Evolutionary conservation across 2,329 filamentous ascomycete species (phyloP), one percentile per base, ranked within the genome.

Genomic region (Diaporthe citrichinensis): DNA sequence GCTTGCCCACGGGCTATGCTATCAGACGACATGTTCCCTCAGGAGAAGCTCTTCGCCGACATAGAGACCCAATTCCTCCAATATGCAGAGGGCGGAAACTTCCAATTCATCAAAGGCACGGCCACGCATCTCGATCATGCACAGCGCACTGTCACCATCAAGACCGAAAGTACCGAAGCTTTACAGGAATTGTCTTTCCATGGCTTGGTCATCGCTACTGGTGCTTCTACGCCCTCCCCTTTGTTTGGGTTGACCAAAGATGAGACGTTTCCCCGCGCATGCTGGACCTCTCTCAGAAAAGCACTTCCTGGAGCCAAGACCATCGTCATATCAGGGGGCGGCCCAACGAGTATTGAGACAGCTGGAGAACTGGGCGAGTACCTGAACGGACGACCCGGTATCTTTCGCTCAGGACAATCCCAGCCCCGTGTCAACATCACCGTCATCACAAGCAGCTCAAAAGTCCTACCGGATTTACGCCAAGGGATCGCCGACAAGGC

Each of bases 281-380:
- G 78, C 72, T 88, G 87, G 84, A 69, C 72, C 0, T 71, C 77
- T 1, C 86, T 90, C 73, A 85, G 87, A 2, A 75, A 80, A 25
- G 83, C 81, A 1, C 79, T 90, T 0, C 78, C 84, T 0, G 74
- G 71, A 1, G 85, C 86, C 0, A 86, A 84, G 36, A 83, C 69
- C 14, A 87, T 90, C 51, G 79, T 89, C 9, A 83, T 90, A 51
- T 81, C 81, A 3, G 86, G 86, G 41, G 86, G 85, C n/a, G 86
- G 86, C 1, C 84, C 86, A 10, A 80, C 84, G 1, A 86, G 86
- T 5, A 79, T 89, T 23, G 88, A 89, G 76, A 84, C 83, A 2
- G 87, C 88, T 0, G 88, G 88, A 23, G 87, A 89, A 76, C 81
- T 89, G 0, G 89, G 87, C 39, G 87, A 90, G 77, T 83, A 85